These are phyloP conservation scores for Massospora cicadina DNA, from an alignment of 371 early-diverging fungal genomes.

Conservation along the genomic window DNA sequence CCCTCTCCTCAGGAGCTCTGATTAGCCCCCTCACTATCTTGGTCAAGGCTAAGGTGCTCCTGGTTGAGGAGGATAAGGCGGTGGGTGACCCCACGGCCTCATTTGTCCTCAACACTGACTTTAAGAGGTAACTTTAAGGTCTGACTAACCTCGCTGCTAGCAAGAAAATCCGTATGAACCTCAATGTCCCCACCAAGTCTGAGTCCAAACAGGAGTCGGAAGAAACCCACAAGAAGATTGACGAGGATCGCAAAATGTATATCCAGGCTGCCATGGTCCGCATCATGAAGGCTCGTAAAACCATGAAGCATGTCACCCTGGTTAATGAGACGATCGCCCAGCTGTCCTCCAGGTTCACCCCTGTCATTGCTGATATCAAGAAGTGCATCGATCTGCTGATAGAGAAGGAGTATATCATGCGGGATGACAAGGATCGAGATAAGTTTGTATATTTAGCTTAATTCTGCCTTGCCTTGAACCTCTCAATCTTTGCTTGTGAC, in stretches of 20 bases:
- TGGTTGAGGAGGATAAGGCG: conserved; percentile 25
- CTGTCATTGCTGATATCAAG: conserved; percentile 81
- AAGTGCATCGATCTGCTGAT: conserved; percentile 87
- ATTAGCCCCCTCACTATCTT: conserved; percentile 50
- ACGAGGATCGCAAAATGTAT: conserved; percentile 69
- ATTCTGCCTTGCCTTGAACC: conserved; percentile 11
- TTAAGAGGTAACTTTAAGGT: conserved; percentile 37
- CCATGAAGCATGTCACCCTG: conserved; percentile 66
- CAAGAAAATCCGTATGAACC: conserved; percentile 69
- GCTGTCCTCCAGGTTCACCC: conserved; percentile 77
- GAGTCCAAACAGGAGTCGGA: conserved; percentile 77
- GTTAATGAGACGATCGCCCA: conserved; percentile 81
- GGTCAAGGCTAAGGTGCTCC: conserved; percentile 61
- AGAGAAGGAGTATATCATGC: conserved; percentile 89
- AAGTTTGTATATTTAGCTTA: conserved; percentile 77
- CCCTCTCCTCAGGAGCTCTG: conserved; percentile 44
- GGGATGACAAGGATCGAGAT: conserved; percentile 67
- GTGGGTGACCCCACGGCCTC: conserved; percentile 29
- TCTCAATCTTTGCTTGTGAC: no score
- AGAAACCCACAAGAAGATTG: conserved; percentile 74
- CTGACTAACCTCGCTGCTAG: conserved; percentile 16
- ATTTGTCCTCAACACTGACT: conserved; percentile 63
- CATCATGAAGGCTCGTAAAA: conserved; percentile 91
- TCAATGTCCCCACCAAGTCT: conserved; percentile 58
- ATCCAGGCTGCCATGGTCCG: conserved; percentile 97